A percentile compares a stretch with the other conserved stretches of the same genome.
These are phyloP conservation scores for Colletotrichum truncatum DNA, from an alignment of 2,329 filamentous ascomycete species.

Conservation along the genomic window DNA sequence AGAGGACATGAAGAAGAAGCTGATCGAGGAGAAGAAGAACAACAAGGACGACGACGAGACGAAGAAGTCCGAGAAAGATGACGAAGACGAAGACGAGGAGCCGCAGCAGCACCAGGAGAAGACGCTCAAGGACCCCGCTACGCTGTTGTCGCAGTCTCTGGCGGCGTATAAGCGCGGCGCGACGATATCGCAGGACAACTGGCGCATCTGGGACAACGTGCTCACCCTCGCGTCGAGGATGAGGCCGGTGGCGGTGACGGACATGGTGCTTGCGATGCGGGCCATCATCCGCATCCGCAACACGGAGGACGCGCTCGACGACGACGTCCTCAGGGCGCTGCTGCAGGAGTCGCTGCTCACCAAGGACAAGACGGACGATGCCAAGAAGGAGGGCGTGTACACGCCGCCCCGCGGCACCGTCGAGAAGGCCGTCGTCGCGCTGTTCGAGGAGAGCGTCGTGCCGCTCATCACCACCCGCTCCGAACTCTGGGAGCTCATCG, in stretches of 20 bases:
- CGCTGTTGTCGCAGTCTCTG: conserved; percentile 78
- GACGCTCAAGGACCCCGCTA: conserved; percentile 59
- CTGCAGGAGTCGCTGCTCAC: conserved; percentile 74
- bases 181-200: conserved; percentile 83
- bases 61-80: too few relatives aligned
- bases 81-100: conserved; percentile 30
- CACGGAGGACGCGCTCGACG: conserved; percentile 82
- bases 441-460: conserved; percentile 79
- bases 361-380: conserved; percentile 43
- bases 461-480: conserved; percentile 86
- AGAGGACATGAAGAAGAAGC: conserved; percentile 43
- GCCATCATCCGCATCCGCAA: conserved; percentile 80
- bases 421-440: conserved; percentile 70
- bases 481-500: conserved; percentile 79
- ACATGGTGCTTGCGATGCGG: conserved; percentile 79
- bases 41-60: conserved; percentile 35
- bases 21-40: conserved; percentile 29
- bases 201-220: conserved; percentile 97
- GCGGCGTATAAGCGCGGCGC: conserved; percentile 89
- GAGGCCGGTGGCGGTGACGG: conserved; percentile 76
- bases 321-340: conserved; percentile 75
- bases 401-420: conserved; percentile 65
- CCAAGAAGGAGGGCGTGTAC: conserved; percentile 42
- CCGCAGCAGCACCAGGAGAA: neutral
- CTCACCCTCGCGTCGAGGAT: conserved; percentile 86